Conservation (phyloP, 192 early-diverging fungal genomes). For the Phycomyces nitens region DNA sequence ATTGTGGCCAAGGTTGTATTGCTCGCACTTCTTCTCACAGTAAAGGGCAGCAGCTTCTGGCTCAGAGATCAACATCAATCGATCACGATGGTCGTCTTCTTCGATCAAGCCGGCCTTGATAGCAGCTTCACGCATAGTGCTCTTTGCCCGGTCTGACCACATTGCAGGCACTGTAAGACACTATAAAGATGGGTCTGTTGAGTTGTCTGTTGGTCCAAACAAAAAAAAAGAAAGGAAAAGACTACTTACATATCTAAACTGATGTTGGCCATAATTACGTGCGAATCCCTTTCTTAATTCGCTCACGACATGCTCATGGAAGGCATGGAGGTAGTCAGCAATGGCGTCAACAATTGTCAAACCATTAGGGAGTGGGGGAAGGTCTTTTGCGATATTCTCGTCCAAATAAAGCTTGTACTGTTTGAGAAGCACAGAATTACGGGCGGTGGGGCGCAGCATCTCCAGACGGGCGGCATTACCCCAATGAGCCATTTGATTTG, state of each 20-base stretch:
- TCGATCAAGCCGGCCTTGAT: conserved; percentile 49
- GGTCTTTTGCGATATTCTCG: conserved; percentile 39
- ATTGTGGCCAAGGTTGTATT: conserved; percentile 43
- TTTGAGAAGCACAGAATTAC: conserved; percentile 41
- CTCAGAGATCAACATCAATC: conserved; percentile 45
- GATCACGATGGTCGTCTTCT: conserved; percentile 40
- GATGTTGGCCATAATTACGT: conserved; percentile 33
- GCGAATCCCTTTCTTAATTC: conserved; percentile 43
- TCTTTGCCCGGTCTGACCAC: conserved; percentile 52
- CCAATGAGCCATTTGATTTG: conserved; percentile 40
- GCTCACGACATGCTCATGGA: conserved; percentile 41
- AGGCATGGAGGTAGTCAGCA: conserved; percentile 42
- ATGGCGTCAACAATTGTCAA: conserved; percentile 46
- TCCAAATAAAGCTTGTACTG: conserved; percentile 48
- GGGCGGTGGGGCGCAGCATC: conserved; percentile 36
- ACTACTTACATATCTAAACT: conserved; percentile 16
- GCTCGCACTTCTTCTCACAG: conserved; percentile 47
- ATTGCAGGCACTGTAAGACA: conserved; percentile 51
- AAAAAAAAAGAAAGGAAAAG: background rate
- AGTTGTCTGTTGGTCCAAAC: background rate
- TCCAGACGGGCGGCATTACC: conserved; percentile 41
- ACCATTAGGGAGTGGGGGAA: conserved; percentile 39
- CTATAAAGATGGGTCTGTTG: conserved; percentile 23
- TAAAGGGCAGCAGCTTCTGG: conserved; percentile 57
- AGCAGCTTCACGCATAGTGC: conserved; percentile 50